Conservation (phyloP, 805 yeast species). For the Candida adriatica region DNA sequence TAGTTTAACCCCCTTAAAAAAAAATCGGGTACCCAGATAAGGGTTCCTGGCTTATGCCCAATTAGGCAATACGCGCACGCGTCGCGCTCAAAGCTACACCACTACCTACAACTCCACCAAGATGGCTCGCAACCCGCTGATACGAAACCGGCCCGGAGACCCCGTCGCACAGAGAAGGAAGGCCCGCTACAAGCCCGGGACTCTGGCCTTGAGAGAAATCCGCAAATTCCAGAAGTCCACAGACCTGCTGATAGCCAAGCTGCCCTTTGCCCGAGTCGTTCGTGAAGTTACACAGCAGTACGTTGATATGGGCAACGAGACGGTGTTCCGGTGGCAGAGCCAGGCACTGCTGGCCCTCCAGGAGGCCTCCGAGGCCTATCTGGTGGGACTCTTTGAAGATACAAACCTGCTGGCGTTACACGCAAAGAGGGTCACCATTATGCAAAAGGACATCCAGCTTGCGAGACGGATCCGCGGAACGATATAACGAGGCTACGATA, state of each 20-base stretch:
- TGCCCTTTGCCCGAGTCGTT: constrained; percentile 74
- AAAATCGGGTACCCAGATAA: no score
- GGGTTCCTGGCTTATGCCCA: no score
- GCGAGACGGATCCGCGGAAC: constrained; percentile 71
- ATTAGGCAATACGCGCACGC: no score
- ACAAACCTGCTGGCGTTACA: constrained; percentile 73
- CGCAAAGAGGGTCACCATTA: constrained; percentile 77
- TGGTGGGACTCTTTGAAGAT: constrained; percentile 68
- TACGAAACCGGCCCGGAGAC: constrained; percentile 10
- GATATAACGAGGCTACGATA: no score
- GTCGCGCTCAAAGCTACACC: no score
- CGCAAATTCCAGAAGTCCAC: constrained; percentile 61
- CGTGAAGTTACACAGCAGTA: constrained; percentile 60
- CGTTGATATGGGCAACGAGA: constrained; percentile 41
- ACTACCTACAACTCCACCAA: no score
- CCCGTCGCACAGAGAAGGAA: constrained; percentile 4
- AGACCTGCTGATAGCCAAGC: constrained; percentile 58
- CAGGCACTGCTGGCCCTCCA: constrained; percentile 72
- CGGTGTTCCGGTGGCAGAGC: constrained; percentile 70
- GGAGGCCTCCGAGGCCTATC: constrained; percentile 75
- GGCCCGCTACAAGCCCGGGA: constrained; percentile 51
- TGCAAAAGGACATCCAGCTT: constrained; percentile 76
- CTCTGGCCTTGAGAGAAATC: constrained; percentile 60
- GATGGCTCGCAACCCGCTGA: constrained; percentile 3
- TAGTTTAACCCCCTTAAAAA: no score